phyloP scores from a whole-genome alignment of 2,329 filamentous ascomycete genomes.

The Didymosphaeria variabile region DNA sequence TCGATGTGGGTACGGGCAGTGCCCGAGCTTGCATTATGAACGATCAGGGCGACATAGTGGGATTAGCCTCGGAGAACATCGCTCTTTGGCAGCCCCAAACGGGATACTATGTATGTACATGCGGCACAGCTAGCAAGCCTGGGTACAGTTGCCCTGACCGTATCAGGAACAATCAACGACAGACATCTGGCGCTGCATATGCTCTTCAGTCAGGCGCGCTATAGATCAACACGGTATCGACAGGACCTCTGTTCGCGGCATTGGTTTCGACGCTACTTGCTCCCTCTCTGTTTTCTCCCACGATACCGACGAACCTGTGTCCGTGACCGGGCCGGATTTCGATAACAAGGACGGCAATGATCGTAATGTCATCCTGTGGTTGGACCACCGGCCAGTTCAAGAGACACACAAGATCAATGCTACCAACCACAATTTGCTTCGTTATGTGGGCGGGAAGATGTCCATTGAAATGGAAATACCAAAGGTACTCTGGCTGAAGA shows the following conservation, averaged over 20 bases:
- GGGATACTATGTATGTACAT: conserved; percentile 61
- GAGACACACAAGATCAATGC: conserved; percentile 95
- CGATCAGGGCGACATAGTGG: conserved; percentile 84
- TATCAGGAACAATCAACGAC: conserved; percentile 92
- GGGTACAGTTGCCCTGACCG: conserved; percentile 20
- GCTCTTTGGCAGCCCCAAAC: conserved; percentile 63
- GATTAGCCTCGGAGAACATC: conserved; percentile 62
- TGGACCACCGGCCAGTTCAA: conserved; percentile 90
- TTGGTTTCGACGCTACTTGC: conserved; percentile 99
- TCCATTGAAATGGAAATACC: conserved; percentile 99
- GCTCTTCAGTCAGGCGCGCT: conserved; percentile 83
- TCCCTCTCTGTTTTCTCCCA: conserved; percentile 89
- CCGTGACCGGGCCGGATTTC: conserved; percentile 90
- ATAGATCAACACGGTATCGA: conserved; percentile 84
- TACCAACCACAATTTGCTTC: conserved; percentile 89
- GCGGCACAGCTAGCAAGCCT: neutral
- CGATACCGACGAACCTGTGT: conserved; percentile 88
- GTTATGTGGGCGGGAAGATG: conserved; percentile 98
- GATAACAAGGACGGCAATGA: conserved; percentile 78
- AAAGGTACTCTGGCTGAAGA: conserved; percentile 98
- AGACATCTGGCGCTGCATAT: conserved; percentile 97
- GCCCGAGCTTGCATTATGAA: conserved; percentile 97
- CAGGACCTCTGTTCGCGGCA: conserved; percentile 78
- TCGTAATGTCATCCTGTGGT: conserved; percentile 95
- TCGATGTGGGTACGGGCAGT: conserved; percentile 96